phyloP scores from a whole-genome alignment of 345 rosid species.

The Gynandropsis gynandra region DNA sequence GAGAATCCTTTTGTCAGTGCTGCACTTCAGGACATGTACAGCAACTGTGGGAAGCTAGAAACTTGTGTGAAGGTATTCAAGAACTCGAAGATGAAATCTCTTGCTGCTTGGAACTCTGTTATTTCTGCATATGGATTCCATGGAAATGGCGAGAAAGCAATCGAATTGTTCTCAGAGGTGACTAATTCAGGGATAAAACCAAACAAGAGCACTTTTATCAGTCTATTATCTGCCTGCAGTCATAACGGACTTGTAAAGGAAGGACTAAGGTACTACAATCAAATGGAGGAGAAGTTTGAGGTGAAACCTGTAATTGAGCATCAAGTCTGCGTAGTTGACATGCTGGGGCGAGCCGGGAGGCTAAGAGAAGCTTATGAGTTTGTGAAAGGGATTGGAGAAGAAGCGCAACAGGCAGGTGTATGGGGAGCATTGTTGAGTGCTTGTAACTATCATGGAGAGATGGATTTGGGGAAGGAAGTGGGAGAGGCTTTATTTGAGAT shows the following conservation, averaged over 20 bases:
- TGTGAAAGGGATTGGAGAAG: constrained; percentile 27
- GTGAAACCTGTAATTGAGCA: constrained; percentile 43
- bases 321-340: constrained; percentile 40
- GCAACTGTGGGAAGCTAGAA: constrained; percentile 44
- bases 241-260: constrained; percentile 43
- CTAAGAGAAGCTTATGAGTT: constrained; percentile 46
- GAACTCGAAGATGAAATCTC: constrained; percentile 28
- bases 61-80: constrained; percentile 32
- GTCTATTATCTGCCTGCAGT: constrained; percentile 48
- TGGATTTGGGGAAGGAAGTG: constrained; percentile 38
- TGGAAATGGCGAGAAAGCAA: constrained; percentile 42
- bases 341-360: constrained; percentile 52
- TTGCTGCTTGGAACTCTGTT: constrained; percentile 43
- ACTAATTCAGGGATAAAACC: constrained; percentile 26
- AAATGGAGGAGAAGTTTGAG: constrained; percentile 33
- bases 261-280: constrained; percentile 38
- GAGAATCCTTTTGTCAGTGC: constrained; percentile 38
- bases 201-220: constrained; percentile 42
- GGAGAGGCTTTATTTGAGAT: constrained; percentile 44
- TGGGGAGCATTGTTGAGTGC: constrained; percentile 57
- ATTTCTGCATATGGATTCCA: constrained; percentile 51
- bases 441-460: constrained; percentile 40
- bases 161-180: constrained; percentile 40
- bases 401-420: constrained; percentile 37
- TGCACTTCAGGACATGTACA: constrained; percentile 51